These are phyloP conservation scores for Groenewaldozyma auringiensis DNA, from an alignment of 1,139 yeast genomes.

Conservation along the genomic window DNA sequence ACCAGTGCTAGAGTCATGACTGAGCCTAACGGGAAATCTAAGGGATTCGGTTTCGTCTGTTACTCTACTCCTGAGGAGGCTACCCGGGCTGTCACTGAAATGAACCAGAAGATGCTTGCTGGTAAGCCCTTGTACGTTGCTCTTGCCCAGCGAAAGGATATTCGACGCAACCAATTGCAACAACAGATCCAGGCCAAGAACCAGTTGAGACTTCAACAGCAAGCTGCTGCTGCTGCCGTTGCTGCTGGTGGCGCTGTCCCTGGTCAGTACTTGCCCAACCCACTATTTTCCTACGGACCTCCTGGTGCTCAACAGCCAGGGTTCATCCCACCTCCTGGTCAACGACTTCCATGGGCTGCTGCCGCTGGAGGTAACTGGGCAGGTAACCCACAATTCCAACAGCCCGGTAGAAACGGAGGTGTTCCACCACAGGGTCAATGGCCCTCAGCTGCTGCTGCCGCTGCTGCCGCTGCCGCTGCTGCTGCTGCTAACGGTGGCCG, in stretches of 20 bases:
- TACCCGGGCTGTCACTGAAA: slow-evolving; percentile 95
- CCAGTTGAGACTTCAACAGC: slow-evolving; percentile 97
- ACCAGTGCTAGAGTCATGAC: slow-evolving; percentile 96
- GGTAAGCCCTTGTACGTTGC: slow-evolving; percentile 98
- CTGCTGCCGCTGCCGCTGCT: slow-evolving; percentile 2
- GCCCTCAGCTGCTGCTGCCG: slow-evolving; percentile 38
- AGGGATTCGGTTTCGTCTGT: slow-evolving; percentile 98
- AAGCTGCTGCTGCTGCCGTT: slow-evolving; percentile 44
- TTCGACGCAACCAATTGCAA: slow-evolving; percentile 93
- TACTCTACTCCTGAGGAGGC: slow-evolving; percentile 98
- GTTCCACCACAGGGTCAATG: slow-evolving; percentile 49
- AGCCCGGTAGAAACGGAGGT: slow-evolving; percentile 50
- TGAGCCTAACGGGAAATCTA: slow-evolving; percentile 90
- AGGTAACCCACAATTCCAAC: slow-evolving; percentile 79
- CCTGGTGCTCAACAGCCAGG: slow-evolving; percentile 65
- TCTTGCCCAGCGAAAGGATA: slow-evolving; percentile 97
- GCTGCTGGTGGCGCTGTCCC: slow-evolving; percentile 75
- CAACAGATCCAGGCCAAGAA: slow-evolving; percentile 98
- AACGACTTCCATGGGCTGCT: slow-evolving; percentile 78
- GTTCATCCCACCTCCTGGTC: slow-evolving; percentile 57
- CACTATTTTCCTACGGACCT: slow-evolving; percentile 73
- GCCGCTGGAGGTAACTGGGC: slow-evolving; percentile 2
- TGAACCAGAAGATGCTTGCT: slow-evolving; percentile 94
- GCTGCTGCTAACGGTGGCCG: slow-evolving; percentile 20
- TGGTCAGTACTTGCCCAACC: slow-evolving; percentile 86